Evolutionary conservation across 768 basidiomycete genomes (phyloP).

Genomic region (Tylopilus intermedius): DNA sequence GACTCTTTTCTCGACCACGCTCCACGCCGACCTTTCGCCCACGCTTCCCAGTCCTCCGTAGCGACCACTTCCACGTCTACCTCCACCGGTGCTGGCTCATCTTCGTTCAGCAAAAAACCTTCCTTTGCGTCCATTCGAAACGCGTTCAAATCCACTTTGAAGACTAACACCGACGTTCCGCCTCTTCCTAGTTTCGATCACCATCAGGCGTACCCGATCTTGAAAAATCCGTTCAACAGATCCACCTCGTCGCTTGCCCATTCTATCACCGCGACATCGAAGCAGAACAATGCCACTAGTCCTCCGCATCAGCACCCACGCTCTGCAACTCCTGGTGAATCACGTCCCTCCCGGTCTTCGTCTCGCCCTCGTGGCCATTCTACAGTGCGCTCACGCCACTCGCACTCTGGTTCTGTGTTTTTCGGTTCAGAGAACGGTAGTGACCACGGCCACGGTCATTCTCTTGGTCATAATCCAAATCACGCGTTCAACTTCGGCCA

Average conservation of each 20-base stretch:
- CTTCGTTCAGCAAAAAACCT: conserved; percentile 72
- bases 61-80: conserved; percentile 38
- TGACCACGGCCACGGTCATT: conserved; percentile 50
- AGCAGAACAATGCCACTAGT: conserved; percentile 41
- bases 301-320: conserved; percentile 46
- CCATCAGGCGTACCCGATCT: conserved; percentile 58
- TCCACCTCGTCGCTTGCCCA: conserved; percentile 71
- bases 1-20: conserved; percentile 64
- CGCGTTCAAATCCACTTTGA: conserved; percentile 63
- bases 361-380: conserved; percentile 55
- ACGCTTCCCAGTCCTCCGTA: conserved; percentile 69
- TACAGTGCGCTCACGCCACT: conserved; percentile 68
- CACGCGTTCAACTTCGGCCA: conserved; percentile 24
- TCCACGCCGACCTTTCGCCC: conserved; percentile 58
- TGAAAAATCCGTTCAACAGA: conserved; percentile 80
- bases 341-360: conserved; percentile 27
- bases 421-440: conserved; percentile 68
- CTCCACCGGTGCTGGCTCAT: conserved; percentile 17
- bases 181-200: conserved; percentile 69
- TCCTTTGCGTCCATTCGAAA: conserved; percentile 86
- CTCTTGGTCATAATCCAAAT: conserved; percentile 28
- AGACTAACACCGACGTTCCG: conserved; percentile 59
- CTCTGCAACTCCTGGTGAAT: conserved; percentile 56
- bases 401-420: conserved; percentile 70
- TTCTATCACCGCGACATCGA: conserved; percentile 35